Conservation (phyloP, 257 asterid species). For the Nicotiana undulata region DNA sequence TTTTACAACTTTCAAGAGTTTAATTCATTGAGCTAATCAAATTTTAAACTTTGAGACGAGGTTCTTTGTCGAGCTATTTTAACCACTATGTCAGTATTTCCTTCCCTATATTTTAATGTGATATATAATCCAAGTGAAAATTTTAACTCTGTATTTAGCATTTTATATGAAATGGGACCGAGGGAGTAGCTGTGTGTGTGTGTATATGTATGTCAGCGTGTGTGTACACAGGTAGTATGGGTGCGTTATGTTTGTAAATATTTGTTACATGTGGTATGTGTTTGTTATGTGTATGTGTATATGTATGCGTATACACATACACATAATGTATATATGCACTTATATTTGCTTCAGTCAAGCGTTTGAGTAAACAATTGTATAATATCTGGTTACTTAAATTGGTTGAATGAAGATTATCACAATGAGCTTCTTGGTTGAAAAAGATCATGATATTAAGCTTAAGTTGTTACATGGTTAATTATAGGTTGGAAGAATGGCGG, state of each 20-base stretch:
- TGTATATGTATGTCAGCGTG: neutral
- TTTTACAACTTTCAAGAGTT: neutral
- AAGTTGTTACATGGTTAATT: neutral
- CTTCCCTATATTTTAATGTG: neutral
- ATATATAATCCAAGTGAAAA: neutral
- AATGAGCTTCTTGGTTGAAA: neutral
- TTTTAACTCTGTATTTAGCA: neutral
- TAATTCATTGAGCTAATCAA: neutral
- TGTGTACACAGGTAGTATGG: neutral
- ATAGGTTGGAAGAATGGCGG: slow-evolving; percentile 87
- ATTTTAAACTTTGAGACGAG: neutral
- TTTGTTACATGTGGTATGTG: no score
- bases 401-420: neutral
- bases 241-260: neutral
- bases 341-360: neutral
- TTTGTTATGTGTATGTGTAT: neutral
- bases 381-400: neutral
- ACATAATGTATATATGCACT: neutral
- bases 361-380: neutral
- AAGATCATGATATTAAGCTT: neutral
- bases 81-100: neutral
- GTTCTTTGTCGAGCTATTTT: neutral
- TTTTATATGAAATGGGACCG: neutral
- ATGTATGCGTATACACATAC: neutral
- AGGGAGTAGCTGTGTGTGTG: neutral